Evolutionary conservation across 805 yeast genomes (phyloP).

Genomic region (Candida nanaspora): DNA sequence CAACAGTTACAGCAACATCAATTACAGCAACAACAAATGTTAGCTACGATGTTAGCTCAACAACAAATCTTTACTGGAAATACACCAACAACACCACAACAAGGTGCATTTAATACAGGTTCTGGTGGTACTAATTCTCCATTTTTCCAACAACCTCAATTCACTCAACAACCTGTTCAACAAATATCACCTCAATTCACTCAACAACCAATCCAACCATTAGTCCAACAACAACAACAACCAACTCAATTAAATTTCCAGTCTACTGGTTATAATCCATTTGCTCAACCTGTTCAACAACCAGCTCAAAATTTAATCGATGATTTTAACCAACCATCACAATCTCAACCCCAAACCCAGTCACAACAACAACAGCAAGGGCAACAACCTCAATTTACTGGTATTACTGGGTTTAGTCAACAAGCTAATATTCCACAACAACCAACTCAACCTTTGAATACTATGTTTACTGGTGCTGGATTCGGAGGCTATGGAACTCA

Average conservation of each 20-base stretch:
- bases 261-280: slow-evolving; percentile 22
- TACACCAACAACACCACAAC: slow-evolving; percentile 7
- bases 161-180: slow-evolving; percentile 1
- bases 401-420: slow-evolving; percentile 3
- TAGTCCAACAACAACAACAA: slow-evolving; percentile 2
- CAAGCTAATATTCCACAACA: slow-evolving; percentile 10
- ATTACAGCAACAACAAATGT: slow-evolving; percentile 7
- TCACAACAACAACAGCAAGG: slow-evolving; percentile 1
- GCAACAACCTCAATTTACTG: background rate
- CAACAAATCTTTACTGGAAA: slow-evolving; percentile 10
- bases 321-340: slow-evolving; percentile 4
- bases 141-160: slow-evolving; percentile 2
- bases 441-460: slow-evolving; percentile 8
- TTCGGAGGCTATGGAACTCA: slow-evolving; percentile 42
- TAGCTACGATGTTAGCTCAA: slow-evolving; percentile 8
- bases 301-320: slow-evolving; percentile 3
- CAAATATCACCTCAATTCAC: slow-evolving; percentile 1
- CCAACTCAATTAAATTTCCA: slow-evolving; percentile 14
- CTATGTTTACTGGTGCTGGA: slow-evolving; percentile 47
- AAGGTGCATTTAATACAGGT: background rate
- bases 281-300: slow-evolving; percentile 5
- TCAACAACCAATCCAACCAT: slow-evolving; percentile 1
- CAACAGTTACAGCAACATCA: slow-evolving; percentile 9
- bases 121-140: slow-evolving; percentile 6
- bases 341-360: slow-evolving; percentile 1